phyloP scores from a whole-genome alignment of 371 early-diverging fungal genomes.

The Homolaphlyctis polyrhiza region DNA sequence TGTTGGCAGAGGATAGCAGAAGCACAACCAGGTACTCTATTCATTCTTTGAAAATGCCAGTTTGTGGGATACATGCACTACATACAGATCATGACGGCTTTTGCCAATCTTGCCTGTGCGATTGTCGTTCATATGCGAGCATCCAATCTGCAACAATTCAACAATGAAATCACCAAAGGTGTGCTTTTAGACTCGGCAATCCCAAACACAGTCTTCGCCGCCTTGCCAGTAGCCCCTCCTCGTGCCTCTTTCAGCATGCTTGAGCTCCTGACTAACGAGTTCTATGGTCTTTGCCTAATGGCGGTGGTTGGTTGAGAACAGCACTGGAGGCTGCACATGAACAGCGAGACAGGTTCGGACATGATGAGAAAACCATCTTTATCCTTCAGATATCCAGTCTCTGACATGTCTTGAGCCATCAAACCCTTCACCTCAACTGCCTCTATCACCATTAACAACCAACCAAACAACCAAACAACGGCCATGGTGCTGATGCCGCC shows the following conservation, averaged over 20 bases:
- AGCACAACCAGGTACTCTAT: too few species aligned
- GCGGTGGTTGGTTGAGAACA: neutral
- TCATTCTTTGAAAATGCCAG: too few species aligned
- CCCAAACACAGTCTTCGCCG: neutral
- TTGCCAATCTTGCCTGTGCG: too few species aligned
- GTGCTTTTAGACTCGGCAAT: neutral
- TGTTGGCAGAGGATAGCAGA: too few species aligned
- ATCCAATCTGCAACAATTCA: neutral
- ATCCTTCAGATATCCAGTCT: neutral
- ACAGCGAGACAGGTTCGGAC: neutral
- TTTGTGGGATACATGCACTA: too few species aligned
- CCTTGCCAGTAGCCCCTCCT: neutral
- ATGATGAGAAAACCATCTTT: neutral
- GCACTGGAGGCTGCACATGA: constrained; percentile 2
- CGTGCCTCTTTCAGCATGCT: too few species aligned
- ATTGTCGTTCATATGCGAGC: too few species aligned
- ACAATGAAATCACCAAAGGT: constrained; percentile 4
- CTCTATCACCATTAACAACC: neutral
- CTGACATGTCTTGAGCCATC: neutral
- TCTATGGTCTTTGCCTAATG: neutral
- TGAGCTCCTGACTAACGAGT: neutral
- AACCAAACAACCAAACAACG: too few species aligned
- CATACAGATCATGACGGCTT: too few species aligned
- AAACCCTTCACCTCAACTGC: neutral
- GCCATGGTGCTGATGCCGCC: too few species aligned